Conservation (phyloP, 2,329 filamentous ascomycete species). For the Paecilomyces variotii region DNA sequence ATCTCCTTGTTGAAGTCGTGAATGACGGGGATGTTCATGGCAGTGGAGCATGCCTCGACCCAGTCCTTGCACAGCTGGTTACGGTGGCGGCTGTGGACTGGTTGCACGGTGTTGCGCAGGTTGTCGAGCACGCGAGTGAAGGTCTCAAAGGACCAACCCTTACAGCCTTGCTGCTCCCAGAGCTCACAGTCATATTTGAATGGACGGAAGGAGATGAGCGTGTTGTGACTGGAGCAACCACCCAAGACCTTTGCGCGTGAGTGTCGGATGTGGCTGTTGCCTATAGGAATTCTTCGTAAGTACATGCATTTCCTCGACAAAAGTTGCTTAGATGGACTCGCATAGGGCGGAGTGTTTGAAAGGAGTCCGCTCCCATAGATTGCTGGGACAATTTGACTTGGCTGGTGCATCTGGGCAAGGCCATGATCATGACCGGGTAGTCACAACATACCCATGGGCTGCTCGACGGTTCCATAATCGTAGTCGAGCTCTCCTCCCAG, state of each 20-base stretch:
- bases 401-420: not conserved
- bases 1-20: constrained; percentile 85
- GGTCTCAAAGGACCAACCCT: constrained; percentile 78
- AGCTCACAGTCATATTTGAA: constrained; percentile 81
- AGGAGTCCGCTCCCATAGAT: not conserved
- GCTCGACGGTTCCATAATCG: constrained; percentile 81
- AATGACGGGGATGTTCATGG: constrained; percentile 72
- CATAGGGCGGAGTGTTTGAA: not conserved
- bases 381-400: not conserved
- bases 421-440: not conserved
- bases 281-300: constrained; percentile 32
- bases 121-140: constrained; percentile 77
- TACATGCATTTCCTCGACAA: not conserved
- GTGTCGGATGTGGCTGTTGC: constrained; percentile 87
- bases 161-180: constrained; percentile 75
- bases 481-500: constrained; percentile 85
- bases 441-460: constrained; percentile 58
- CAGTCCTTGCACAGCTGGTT: constrained; percentile 91
- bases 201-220: constrained; percentile 83
- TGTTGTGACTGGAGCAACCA: constrained; percentile 91
- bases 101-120: constrained; percentile 82
- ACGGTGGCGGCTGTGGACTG: constrained; percentile 73
- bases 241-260: constrained; percentile 87
- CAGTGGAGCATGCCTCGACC: constrained; percentile 70
- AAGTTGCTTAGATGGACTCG: not conserved